These are phyloP conservation scores for Erodium maritimum DNA, from an alignment of 345 rosid species.

Conservation along the genomic window DNA sequence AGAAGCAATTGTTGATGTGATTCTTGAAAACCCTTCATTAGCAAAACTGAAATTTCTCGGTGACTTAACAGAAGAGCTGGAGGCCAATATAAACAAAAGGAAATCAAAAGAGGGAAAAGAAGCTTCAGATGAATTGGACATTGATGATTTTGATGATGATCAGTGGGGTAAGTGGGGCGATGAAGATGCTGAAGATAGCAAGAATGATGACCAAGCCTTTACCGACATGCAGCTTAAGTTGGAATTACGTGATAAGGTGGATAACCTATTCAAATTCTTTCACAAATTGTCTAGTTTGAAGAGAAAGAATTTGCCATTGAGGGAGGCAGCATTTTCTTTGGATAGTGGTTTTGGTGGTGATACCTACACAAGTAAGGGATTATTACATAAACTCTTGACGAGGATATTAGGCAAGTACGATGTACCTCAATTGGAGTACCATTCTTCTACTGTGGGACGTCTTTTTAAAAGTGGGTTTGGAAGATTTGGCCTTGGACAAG, in stretches of 20 bases:
- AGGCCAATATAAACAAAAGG: constrained; percentile 36
- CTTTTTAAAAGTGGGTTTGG: constrained; percentile 95
- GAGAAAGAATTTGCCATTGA: constrained; percentile 34
- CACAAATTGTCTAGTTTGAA: constrained; percentile 61
- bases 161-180: constrained; percentile 99
- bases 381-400: constrained; percentile 54
- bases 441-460: constrained; percentile 90
- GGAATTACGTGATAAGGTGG: constrained; percentile 84
- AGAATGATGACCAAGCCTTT: constrained; percentile 37
- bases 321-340: constrained; percentile 40
- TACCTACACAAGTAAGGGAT: constrained; percentile 46
- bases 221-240: constrained; percentile 76
- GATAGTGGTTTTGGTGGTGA: constrained; percentile 45
- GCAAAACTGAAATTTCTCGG: constrained; percentile 63
- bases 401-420: constrained; percentile 50
- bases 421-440: constrained; percentile 73
- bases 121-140: constrained; percentile 29
- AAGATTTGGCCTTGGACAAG: constrained; percentile 96
- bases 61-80: constrained; percentile 61
- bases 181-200: constrained; percentile 37
- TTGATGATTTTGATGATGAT: constrained; percentile 89
- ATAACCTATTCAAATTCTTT: constrained; percentile 62
- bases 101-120: constrained; percentile 35
- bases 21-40: constrained; percentile 58
- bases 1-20: constrained; percentile 73